phyloP scores from a whole-genome alignment of 2,329 filamentous ascomycete genomes.

The Didymellaceae sp. region DNA sequence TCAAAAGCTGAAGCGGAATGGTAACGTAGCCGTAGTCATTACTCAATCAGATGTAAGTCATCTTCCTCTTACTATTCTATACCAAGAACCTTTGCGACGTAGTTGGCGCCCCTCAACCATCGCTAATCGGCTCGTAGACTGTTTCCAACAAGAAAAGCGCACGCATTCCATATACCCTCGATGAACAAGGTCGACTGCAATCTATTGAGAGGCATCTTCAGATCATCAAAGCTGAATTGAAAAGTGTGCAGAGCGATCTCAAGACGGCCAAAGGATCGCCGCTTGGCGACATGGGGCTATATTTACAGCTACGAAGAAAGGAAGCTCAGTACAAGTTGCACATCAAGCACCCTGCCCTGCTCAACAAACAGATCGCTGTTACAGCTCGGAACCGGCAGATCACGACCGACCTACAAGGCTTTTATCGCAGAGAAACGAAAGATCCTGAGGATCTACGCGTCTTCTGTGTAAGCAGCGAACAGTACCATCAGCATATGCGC shows the following conservation, averaged over 20 bases:
- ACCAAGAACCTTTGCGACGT: no score
- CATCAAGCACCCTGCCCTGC: neutral
- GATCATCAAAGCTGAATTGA: neutral
- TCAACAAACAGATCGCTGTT: neutral
- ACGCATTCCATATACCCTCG: neutral
- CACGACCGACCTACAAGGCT: neutral
- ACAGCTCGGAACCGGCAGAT: neutral
- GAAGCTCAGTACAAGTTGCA: neutral
- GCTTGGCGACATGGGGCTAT: neutral
- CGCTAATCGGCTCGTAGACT: neutral
- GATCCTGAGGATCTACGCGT: neutral
- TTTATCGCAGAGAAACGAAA: neutral
- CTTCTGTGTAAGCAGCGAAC: neutral
- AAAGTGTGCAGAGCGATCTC: neutral
- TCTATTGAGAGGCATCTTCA: neutral
- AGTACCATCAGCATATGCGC: neutral
- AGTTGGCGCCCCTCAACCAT: no score
- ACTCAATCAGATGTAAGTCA: neutral
- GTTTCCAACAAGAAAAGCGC: neutral
- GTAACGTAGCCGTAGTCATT: neutral
- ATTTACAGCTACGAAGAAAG: neutral
- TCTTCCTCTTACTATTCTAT: no score
- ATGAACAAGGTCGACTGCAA: neutral
- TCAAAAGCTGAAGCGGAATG: neutral
- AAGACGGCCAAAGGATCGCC: neutral